phyloP scores from a whole-genome alignment of 108 stramenopile genomes.

The Hondaea fermentalgiana region DNA sequence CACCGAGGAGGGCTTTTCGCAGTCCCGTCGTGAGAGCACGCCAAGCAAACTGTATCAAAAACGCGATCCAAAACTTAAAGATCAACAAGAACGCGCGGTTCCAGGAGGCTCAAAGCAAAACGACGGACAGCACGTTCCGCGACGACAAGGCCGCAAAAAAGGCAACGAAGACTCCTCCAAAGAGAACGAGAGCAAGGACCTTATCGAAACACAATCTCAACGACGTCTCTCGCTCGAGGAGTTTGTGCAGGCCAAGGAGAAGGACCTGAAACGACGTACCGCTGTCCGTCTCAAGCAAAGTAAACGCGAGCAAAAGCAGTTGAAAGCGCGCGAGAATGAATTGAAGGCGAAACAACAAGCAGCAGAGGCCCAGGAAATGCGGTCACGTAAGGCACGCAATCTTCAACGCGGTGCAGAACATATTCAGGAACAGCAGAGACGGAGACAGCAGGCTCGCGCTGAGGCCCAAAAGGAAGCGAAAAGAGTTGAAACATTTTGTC shows the following conservation, averaged over 20 bases:
- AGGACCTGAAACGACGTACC: neutral
- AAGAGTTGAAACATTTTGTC: no score
- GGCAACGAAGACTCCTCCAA: neutral
- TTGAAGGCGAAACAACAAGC: no score
- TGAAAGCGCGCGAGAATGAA: neutral
- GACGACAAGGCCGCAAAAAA: neutral
- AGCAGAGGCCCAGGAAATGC: no score
- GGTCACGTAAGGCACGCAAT: no score
- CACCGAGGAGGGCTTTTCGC: no score
- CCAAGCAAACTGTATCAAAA: neutral
- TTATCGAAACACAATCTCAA: no score
- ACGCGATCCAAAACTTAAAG: neutral
- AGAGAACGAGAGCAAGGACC: neutral
- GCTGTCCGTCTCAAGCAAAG: neutral
- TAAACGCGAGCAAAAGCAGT: neutral
- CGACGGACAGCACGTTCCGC: neutral
- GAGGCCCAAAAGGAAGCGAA: no score
- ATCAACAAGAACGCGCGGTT: neutral
- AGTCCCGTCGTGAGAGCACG: no score
- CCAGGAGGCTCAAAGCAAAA: neutral
- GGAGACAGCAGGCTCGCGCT: no score
- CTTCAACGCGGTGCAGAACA: no score
- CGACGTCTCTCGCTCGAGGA: neutral
- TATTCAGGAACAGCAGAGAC: no score
- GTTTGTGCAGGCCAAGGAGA: neutral